Percentiles rank a stretch among this genome's conserved stretches.
Evolutionary conservation across 148 eudicot species (phyloP).

Genomic region (Chenopodium formosanum): DNA sequence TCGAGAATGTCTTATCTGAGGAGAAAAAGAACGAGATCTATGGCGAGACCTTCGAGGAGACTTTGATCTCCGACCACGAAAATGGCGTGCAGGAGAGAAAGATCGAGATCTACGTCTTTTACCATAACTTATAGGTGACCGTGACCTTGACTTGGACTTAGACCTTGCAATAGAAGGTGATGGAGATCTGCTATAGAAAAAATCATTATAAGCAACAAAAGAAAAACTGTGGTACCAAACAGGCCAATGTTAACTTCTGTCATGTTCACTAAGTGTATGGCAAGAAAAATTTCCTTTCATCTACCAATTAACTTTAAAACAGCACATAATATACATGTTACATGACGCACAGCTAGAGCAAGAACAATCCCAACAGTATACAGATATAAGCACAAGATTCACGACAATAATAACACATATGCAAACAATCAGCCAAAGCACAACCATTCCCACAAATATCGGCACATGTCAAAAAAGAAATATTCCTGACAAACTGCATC

Average conservation of each 20-base stretch:
- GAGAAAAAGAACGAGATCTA: conserved; percentile 50
- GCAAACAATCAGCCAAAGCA: background rate
- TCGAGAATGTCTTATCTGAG: conserved; percentile 51
- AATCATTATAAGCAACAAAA: conserved; percentile 10
- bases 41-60: conserved; percentile 36
- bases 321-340: background rate
- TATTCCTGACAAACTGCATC: background rate
- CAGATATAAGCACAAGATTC: background rate
- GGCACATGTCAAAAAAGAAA: background rate
- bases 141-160: conserved; percentile 59
- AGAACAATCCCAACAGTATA: background rate
- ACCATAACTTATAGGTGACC: conserved; percentile 50
- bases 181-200: conserved; percentile 53
- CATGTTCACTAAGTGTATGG: background rate
- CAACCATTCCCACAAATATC: background rate
- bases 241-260: background rate
- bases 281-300: background rate
- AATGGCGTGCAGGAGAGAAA: conserved; percentile 51
- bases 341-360: background rate
- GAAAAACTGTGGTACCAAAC: background rate
- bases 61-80: conserved; percentile 29
- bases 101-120: conserved; percentile 62
- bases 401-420: background rate
- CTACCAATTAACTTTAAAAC: background rate
- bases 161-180: conserved; percentile 49